A percentile compares a stretch with the other conserved stretches of the same genome.
phyloP scores from a whole-genome alignment of 768 basidiomycete genomes.

The Austroboletus festivus region DNA sequence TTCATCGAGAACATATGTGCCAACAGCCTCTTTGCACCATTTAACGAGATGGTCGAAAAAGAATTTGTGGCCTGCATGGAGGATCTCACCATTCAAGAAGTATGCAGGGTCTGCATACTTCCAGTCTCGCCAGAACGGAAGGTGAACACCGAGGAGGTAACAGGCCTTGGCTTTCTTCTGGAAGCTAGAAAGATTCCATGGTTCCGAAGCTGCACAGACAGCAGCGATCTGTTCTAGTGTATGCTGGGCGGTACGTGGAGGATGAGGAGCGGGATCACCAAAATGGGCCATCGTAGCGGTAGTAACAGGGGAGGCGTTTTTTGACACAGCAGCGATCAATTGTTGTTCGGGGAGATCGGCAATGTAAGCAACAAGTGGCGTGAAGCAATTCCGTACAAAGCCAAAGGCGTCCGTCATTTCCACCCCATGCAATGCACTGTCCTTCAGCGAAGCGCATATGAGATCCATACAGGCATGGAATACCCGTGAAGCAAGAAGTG shows the following conservation, averaged over 20 bases:
- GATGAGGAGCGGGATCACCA: slow-evolving; percentile 5
- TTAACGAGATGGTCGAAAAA: slow-evolving; percentile 6
- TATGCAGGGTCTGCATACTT: not conserved
- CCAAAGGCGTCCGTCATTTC: slow-evolving; percentile 24
- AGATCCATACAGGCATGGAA: not conserved
- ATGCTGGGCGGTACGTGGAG: not conserved
- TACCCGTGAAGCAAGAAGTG: not conserved
- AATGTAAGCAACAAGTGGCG: slow-evolving; percentile 14
- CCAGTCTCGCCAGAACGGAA: slow-evolving; percentile 3
- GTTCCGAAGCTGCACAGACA: slow-evolving; percentile 5
- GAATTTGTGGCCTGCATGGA: slow-evolving; percentile 7
- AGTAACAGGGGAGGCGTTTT: slow-evolving; percentile 13
- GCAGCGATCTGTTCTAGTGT: not conserved
- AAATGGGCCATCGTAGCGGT: slow-evolving; percentile 10
- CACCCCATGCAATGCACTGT: not conserved
- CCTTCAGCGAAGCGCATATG: not conserved
- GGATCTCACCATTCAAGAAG: slow-evolving; percentile 5
- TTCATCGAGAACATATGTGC: not conserved
- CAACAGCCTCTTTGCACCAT: slow-evolving; percentile 10
- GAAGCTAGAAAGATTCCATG: slow-evolving; percentile 29
- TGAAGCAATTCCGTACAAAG: not conserved
- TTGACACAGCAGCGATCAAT: slow-evolving; percentile 5
- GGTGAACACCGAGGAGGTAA: not conserved
- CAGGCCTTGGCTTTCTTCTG: not conserved
- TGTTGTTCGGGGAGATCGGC: slow-evolving; percentile 19